Conservation (phyloP, 306 rosid species). For the Dryas alaskensis region DNA sequence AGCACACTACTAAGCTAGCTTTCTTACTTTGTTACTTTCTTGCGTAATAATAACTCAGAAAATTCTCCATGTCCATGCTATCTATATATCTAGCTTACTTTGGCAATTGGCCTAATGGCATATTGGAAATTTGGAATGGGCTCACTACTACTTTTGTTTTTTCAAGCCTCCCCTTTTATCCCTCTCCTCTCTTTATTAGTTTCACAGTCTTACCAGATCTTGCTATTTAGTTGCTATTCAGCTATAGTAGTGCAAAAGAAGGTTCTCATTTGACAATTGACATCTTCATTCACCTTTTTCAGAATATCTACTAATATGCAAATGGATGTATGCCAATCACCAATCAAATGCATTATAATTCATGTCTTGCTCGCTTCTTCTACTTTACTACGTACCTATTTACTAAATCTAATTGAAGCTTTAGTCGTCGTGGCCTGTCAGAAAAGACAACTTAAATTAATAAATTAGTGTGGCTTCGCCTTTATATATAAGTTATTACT, state of each 20-base stretch:
- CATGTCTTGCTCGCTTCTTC: not conserved
- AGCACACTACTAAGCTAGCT: not conserved
- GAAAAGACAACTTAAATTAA: too few relatives aligned
- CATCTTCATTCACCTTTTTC: constrained; percentile 33
- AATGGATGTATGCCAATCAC: too few relatives aligned
- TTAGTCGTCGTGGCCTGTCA: too few relatives aligned
- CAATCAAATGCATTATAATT: not conserved
- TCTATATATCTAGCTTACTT: constrained; percentile 14
- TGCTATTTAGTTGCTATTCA: constrained; percentile 13
- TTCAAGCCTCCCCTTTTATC: constrained; percentile 21
- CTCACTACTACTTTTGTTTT: constrained; percentile 32
- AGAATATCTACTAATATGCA: not conserved
- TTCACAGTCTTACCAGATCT: constrained; percentile 41
- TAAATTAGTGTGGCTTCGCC: too few relatives aligned
- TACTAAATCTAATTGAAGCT: too few relatives aligned
- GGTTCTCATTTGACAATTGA: constrained; percentile 33
- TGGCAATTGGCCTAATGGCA: constrained; percentile 8
- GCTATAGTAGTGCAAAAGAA: constrained; percentile 19
- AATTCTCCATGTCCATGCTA: constrained; percentile 24
- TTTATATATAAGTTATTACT: too few relatives aligned
- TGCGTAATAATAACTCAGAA: constrained; percentile 64
- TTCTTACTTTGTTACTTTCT: constrained; percentile 24
- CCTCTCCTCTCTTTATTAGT: constrained; percentile 38
- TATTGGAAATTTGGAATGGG: not conserved
- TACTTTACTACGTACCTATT: not conserved